A percentile compares a stretch with the other conserved stretches of the same genome.
phyloP scores from a whole-genome alignment of 129 eudicot species.

The carrot (Daucus carota) region DNA sequence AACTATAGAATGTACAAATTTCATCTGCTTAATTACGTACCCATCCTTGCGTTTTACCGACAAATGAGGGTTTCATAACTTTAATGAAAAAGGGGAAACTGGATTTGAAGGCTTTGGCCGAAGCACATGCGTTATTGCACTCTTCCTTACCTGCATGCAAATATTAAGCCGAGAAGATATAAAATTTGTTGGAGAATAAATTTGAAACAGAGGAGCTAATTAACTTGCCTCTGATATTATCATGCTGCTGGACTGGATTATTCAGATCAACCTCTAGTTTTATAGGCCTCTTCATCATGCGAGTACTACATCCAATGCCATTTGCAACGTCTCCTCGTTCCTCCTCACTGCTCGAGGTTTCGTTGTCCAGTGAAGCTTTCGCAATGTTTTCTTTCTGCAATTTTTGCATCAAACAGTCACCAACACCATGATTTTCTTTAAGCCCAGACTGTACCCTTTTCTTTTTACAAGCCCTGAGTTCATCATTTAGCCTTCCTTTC shows the following conservation, averaged over 20 bases:
- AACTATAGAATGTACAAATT: background rate
- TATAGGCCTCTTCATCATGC: background rate
- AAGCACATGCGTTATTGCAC: constrained; percentile 8
- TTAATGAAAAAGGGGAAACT: constrained; percentile 19
- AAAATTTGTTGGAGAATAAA: background rate
- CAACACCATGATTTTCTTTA: background rate
- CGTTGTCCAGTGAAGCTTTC: background rate
- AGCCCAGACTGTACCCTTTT: background rate
- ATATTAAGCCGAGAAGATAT: background rate
- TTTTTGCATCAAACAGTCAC: background rate
- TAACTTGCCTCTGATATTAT: background rate
- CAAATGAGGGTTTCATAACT: constrained; percentile 18
- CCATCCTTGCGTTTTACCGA: background rate
- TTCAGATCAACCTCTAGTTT: background rate
- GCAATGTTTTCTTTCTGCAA: background rate
- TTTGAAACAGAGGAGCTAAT: background rate
- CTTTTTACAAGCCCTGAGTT: background rate
- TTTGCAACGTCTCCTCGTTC: background rate
- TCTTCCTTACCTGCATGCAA: background rate
- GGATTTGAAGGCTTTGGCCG: constrained; percentile 17
- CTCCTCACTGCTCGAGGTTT: background rate
- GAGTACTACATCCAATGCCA: background rate
- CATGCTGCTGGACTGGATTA: background rate
- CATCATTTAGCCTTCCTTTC: background rate
- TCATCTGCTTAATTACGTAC: constrained; percentile 8